phyloP scores from a whole-genome alignment of 1,284 basidiomycete species.

The Trametes versicolor region DNA sequence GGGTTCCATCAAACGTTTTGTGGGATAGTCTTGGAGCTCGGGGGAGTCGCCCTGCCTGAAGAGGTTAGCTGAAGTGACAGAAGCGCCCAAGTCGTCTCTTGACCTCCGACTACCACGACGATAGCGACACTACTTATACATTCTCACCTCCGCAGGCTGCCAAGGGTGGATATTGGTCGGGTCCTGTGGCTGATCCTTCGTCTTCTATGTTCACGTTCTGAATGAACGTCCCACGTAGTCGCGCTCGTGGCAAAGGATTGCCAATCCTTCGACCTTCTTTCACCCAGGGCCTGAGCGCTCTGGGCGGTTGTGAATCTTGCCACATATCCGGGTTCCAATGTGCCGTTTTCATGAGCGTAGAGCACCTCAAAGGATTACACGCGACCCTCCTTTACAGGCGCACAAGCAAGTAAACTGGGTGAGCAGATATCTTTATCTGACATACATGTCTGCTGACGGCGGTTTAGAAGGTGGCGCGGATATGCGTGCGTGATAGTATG shows the following conservation, averaged over 20 bases:
- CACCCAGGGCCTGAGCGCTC: neutral
- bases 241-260: neutral
- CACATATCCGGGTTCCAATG: neutral
- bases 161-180: neutral
- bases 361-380: no score
- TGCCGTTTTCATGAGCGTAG: neutral
- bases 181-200: neutral
- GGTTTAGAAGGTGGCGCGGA: no score
- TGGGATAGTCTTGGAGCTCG: no score
- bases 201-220: neutral
- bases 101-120: neutral
- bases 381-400: no score
- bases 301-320: neutral
- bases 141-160: neutral
- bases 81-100: neutral
- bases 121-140: constrained; percentile 2
- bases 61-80: neutral
- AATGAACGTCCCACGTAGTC: neutral
- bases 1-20: neutral
- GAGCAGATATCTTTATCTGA: no score
- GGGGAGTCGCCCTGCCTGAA: no score
- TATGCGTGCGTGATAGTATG: neutral
- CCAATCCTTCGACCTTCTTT: neutral
- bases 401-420: no score
- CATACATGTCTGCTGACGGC: no score